Evolutionary conservation across 371 early-diverging fungal genomes (phyloP), one percentile per base, ranked within the genome.

Genomic region (Mucor saturninus): DNA sequence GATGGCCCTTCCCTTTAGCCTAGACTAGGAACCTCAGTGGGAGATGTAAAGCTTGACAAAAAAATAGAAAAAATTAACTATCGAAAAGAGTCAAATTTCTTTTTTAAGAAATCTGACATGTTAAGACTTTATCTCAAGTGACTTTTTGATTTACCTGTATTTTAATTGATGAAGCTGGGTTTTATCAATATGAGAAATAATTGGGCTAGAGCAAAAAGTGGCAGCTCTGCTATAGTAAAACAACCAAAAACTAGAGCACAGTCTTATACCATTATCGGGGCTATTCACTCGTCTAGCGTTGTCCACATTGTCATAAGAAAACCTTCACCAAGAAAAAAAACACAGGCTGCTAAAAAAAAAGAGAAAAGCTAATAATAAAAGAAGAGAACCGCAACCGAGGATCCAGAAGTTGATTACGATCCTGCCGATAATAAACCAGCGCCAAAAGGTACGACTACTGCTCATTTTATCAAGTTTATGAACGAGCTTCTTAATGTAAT

Each of bases 401-500:
- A n/a, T n/a, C n/a, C n/a, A n/a, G 21, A 1, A 21, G 21, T 21
- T 21, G 1, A 21, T 1, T 0, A 21, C 21, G 21, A 21, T 21
- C 21, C 21, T 21, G 21, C 21, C 1, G 21, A 21, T 21, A 21
- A 21, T 21, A 57, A 56, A 31, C 54, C 43, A 52, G 29, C 37
- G 31, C 53, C 59, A 46, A 58, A 50, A 59, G 64, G 48, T 11
- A 59, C 57, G 8, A 64, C 64, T 15, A 28, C 52, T 54, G 59
- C 48, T 46, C 54, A 64, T 39, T 54, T 48, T 54, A 54, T 54
- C 14, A 54, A 64, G 38, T 64, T 64, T 58, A 54, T 59, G 15
- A 59, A 54, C 45, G 55, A 58, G n/a, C 46, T 64, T 48, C 59
- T 64, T 45, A 43, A 52, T 58, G 31, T 64, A 26, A 57, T 59